phyloP scores from a whole-genome alignment of 495 filamentous ascomycete genomes.

The Aspergillus baeticus region DNA sequence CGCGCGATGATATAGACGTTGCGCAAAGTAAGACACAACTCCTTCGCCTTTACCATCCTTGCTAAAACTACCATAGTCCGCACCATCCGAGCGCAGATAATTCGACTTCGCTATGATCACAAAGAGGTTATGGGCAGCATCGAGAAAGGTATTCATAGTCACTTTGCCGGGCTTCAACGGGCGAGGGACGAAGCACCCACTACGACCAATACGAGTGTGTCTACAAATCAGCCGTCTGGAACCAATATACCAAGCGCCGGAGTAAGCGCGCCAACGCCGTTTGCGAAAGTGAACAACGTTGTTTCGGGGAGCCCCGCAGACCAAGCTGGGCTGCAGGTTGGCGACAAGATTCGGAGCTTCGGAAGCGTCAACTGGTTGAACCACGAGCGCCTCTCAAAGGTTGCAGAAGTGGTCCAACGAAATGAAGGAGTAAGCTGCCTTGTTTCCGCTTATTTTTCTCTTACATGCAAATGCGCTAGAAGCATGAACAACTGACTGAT shows the following conservation, averaged over 20 bases:
- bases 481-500: conserved; percentile 1
- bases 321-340: conserved; percentile 74
- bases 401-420: conserved; percentile 78
- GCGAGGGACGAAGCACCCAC: conserved; percentile 23
- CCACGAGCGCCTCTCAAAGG: conserved; percentile 79
- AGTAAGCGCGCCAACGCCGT: conserved; percentile 62
- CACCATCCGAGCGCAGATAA: conserved; percentile 85
- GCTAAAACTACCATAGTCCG: conserved; percentile 59
- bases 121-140: conserved; percentile 81
- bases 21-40: conserved; percentile 70
- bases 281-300: conserved; percentile 89
- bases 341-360: conserved; percentile 83
- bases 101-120: conserved; percentile 87
- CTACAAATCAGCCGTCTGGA: conserved; percentile 14
- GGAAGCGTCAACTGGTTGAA: conserved; percentile 78
- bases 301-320: conserved; percentile 77
- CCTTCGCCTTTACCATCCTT: not conserved
- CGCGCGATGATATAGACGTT: conserved; percentile 90
- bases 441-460: not conserved
- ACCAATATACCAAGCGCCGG: conserved; percentile 26
- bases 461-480: no score
- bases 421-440: conserved; percentile 80
- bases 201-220: conserved; percentile 30
- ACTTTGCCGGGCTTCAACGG: conserved; percentile 48
- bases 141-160: conserved; percentile 79